Percentiles rank a stretch among this genome's conserved stretches.
phyloP scores from a whole-genome alignment of 2,329 filamentous ascomycete species.

The Zymoseptoria brevis region DNA sequence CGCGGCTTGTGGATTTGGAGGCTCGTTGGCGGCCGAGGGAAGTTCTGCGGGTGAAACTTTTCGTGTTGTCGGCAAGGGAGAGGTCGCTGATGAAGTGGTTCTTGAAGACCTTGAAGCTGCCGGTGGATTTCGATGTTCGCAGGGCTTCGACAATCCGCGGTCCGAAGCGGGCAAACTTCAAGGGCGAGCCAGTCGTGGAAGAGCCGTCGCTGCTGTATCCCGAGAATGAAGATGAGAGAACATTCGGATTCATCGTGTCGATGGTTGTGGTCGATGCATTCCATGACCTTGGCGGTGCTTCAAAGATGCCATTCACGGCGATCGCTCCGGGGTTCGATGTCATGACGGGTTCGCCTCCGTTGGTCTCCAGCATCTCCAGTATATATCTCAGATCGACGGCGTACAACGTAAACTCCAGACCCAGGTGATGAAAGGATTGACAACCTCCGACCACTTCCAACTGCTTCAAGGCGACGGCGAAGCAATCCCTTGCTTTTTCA shows the following conservation, averaged over 20 bases:
- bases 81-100: background rate
- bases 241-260: background rate
- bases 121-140: background rate
- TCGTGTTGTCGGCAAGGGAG: background rate
- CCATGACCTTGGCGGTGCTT: conserved; percentile 10
- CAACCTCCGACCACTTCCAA: conserved; percentile 8
- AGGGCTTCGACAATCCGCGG: background rate
- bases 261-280: background rate
- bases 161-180: background rate
- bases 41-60: background rate
- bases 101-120: background rate
- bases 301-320: conserved; percentile 23
- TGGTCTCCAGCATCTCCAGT: conserved; percentile 5
- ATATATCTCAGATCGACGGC: conserved; percentile 8
- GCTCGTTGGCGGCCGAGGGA: background rate
- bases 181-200: background rate
- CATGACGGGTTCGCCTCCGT: conserved; percentile 1
- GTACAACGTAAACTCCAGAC: conserved; percentile 20
- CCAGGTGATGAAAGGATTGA: conserved; percentile 8
- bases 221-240: background rate
- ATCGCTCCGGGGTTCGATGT: conserved; percentile 10
- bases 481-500: conserved; percentile 16
- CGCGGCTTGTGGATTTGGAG: background rate
- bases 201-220: background rate
- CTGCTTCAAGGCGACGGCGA: conserved; percentile 14